Evolutionary conservation across 805 yeast genomes (phyloP), one percentile per base, ranked within the genome.

Genomic region (Cyberlindnera mycetangii): DNA sequence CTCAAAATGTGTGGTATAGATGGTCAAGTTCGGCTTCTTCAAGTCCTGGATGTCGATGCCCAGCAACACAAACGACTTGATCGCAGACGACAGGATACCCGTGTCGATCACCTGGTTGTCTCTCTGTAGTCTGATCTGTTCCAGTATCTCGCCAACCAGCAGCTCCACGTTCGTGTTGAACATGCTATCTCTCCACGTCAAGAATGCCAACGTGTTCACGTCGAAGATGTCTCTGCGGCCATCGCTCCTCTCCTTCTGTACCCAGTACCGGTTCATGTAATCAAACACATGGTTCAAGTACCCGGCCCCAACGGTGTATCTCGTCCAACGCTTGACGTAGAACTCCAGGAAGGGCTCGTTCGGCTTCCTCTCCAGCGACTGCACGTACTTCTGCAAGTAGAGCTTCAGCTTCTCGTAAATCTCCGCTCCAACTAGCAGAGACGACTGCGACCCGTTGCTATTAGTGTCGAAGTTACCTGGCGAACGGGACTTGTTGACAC

Each of bases 201-300:
- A 74, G 41, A 92, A 70, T 41, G 96, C 85, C 51, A 93, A 71
- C 5, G 97, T 89, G 61, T 89, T 83, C 18, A 95, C 95, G 65
- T 93, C 99, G 64, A 81, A 89, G 37, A 93, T 82, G 58, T 88
- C 89, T 51, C 89, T 76, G 58, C 88, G 79, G 15, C 97, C 97
- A 62, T 92, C 97, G 34, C 89, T 85, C 59, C 98, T 77, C 66
- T 92, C 98, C 60, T 95, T 90, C 55, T 85, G 86, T 35, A 95
- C 97, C 99, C 99, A 93, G 67, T 92, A 93, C 50, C 98, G 78
- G 66, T 93, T 93, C 78, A 93, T 81, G 66, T 93, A 93, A 63
- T 92, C 97, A 59, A 93, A 87, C 6, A 95, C 90, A 62, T 95
- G 93, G 64, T 89, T 89, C 62, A 93, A 68, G 65, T 88, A 86